Evolutionary conservation across 1,284 basidiomycete species (phyloP).

Genomic region (Cryptococcus sp.): DNA sequence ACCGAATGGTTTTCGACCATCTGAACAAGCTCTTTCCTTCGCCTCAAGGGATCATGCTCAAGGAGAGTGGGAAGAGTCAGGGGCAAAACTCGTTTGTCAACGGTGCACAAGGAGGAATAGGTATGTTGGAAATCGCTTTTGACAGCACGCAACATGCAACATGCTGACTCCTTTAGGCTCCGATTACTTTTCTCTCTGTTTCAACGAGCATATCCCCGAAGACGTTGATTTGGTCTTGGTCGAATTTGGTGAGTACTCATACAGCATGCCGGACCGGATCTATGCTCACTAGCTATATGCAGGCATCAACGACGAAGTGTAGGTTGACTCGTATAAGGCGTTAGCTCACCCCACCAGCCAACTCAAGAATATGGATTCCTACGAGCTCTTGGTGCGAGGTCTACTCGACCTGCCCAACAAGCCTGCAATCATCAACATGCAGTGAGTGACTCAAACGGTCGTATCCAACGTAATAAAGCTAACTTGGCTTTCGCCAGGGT

Average conservation of each 20-base stretch:
- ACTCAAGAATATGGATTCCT: slow-evolving; percentile 30
- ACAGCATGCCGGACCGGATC: not conserved
- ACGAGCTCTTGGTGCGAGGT: slow-evolving; percentile 39
- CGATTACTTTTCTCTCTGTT: slow-evolving; percentile 44
- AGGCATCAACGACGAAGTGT: slow-evolving; percentile 48
- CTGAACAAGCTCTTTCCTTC: slow-evolving; percentile 41
- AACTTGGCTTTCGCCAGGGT: slow-evolving; percentile 21
- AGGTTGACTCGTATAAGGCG: slow-evolving; percentile 1
- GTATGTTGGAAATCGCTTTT: slow-evolving; percentile 8
- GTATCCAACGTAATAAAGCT: not conserved
- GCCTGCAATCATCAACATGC: slow-evolving; percentile 42
- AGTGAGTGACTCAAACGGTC: slow-evolving; percentile 21
- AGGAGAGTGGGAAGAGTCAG: slow-evolving; percentile 17
- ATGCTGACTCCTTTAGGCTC: slow-evolving; percentile 17
- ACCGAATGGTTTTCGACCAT: slow-evolving; percentile 43
- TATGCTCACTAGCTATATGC: not conserved
- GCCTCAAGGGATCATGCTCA: slow-evolving; percentile 12
- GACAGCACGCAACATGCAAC: not conserved
- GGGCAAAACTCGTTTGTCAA: slow-evolving; percentile 35
- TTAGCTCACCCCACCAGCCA: slow-evolving; percentile 18
- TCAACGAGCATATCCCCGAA: slow-evolving; percentile 36
- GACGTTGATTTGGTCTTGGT: slow-evolving; percentile 42
- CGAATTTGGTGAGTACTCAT: slow-evolving; percentile 29
- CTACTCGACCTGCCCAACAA: slow-evolving; percentile 39
- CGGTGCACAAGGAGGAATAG: slow-evolving; percentile 44